Base-by-base conservation (phyloP, 2,329 filamentous ascomycete genomes). In the Botryosphaeria dothidea region DNA sequence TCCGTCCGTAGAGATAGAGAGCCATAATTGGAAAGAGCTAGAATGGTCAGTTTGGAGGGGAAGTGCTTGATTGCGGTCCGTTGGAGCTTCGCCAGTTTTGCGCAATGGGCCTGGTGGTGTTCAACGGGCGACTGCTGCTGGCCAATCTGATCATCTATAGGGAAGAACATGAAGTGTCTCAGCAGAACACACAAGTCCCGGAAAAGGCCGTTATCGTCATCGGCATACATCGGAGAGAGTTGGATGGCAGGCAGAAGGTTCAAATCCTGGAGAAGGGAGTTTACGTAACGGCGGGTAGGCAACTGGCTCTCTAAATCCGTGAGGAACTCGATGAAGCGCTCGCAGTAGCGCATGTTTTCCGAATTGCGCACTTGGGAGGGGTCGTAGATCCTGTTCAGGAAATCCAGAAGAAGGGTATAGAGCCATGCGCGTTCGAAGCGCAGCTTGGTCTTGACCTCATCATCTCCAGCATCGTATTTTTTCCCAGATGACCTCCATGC, bases 401-500 rank as follows among this genome's bases (percentile, higher is more conserved):
- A 97, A 72, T 96, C 91, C 34, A 97, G 79, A 0, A 95, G 81
- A 70, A 98, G 83, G 3, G 92, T 90, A 74, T 93, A 97, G 11
- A 99, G 84, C 96, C 95, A 99, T 49, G 92, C 91, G 64, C 96
- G 87, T 78, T 99, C 95, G 71, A 99, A 97, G 25, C 91, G 89
- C 69, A 98, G 81, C 62, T 90, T 88, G 17, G 90, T 89, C 75
- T 97, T 93, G 0, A 86, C 86, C 4, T 84, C 79, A 66, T 94
- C 91, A 75, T 98, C 94, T 60, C 91, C 92, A 41, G 90, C 88
- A 67, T 98, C 93, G 70, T 91, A 97, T 68, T 93, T 86, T 80
- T 96, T 97, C 21, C 84, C 85, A 1, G 93, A 86, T 8, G 93
- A 92, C 71, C 92, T 89, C 95, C 95, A 99, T 57, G 92, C 90